Percentiles rank a stretch among this genome's conserved stretches.
These are phyloP conservation scores for Corrigiola litoralis DNA, from an alignment of 179 eudicot species.

Conservation along the genomic window DNA sequence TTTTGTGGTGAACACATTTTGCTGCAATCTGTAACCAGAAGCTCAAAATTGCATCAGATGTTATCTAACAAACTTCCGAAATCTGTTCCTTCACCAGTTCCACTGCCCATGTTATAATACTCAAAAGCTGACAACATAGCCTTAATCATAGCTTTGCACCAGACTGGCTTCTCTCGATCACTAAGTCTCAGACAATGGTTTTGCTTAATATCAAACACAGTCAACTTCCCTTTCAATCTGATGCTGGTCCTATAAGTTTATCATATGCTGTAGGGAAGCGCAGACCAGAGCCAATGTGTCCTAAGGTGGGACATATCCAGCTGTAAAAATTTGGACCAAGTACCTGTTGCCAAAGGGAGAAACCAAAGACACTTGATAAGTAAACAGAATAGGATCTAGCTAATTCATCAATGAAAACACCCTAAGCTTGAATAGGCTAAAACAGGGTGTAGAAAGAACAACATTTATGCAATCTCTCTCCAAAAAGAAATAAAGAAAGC, in stretches of 20 bases:
- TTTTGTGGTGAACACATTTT: not conserved
- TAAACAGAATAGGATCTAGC: not conserved
- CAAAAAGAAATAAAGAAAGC: too few species aligned
- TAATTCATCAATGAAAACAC: not conserved
- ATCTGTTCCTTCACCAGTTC: not conserved
- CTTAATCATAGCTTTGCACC: not conserved
- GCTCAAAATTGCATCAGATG: constrained; percentile 7
- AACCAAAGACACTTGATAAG: constrained; percentile 9
- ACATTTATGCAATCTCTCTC: too few species aligned
- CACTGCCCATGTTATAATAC: constrained; percentile 1
- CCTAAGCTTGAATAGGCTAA: too few species aligned
- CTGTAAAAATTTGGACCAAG: constrained; percentile 72
- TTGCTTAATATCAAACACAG: not conserved
- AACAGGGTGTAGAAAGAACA: too few species aligned
- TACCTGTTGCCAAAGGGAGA: constrained; percentile 37
- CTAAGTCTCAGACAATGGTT: not conserved
- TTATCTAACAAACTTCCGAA: not conserved
- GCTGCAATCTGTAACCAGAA: not conserved
- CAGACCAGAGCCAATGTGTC: constrained; percentile 77
- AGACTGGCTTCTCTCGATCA: not conserved
- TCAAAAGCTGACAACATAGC: not conserved
- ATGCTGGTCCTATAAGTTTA: constrained; percentile 27
- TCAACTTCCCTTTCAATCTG: constrained; percentile 28
- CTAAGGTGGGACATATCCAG: constrained; percentile 70
- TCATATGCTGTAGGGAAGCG: constrained; percentile 65